A percentile compares a stretch with the other conserved stretches of the same genome.
Evolutionary conservation across 495 filamentous ascomycete genomes (phyloP).

Genomic region (Podospora pseudopauciseta): DNA sequence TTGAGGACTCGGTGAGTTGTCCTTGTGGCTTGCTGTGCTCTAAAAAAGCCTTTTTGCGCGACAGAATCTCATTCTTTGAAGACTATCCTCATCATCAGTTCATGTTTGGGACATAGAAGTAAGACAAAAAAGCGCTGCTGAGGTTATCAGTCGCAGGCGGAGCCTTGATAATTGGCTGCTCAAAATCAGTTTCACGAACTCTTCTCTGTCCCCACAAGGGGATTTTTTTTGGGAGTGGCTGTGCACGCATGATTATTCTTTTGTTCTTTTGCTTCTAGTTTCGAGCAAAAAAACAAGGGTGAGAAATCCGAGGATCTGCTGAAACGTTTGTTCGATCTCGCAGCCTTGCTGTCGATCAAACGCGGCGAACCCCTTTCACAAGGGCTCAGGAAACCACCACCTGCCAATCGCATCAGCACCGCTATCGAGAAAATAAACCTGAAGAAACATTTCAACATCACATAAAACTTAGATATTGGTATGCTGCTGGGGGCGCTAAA

Average conservation of each 20-base stretch:
- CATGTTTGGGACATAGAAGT: background rate
- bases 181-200: background rate
- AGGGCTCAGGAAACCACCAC: background rate
- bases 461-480: background rate
- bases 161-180: background rate
- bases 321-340: constrained; percentile 8
- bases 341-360: constrained; percentile 1
- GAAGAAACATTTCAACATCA: background rate
- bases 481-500: background rate
- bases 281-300: background rate
- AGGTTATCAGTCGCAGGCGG: background rate
- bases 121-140: background rate
- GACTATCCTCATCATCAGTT: too few relatives aligned
- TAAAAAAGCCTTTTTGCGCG: too few relatives aligned
- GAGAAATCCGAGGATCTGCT: background rate
- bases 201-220: background rate
- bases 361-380: background rate
- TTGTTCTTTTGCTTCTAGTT: constrained; percentile 1
- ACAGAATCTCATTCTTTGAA: too few relatives aligned
- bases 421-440: background rate
- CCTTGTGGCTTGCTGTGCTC: too few relatives aligned
- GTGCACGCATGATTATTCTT: background rate
- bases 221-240: background rate
- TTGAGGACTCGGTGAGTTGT: too few relatives aligned
- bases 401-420: background rate